Percentiles rank a stretch among this genome's conserved stretches.
Conservation (phyloP, 257 asterid genomes). For the Datura wrightii region DNA sequence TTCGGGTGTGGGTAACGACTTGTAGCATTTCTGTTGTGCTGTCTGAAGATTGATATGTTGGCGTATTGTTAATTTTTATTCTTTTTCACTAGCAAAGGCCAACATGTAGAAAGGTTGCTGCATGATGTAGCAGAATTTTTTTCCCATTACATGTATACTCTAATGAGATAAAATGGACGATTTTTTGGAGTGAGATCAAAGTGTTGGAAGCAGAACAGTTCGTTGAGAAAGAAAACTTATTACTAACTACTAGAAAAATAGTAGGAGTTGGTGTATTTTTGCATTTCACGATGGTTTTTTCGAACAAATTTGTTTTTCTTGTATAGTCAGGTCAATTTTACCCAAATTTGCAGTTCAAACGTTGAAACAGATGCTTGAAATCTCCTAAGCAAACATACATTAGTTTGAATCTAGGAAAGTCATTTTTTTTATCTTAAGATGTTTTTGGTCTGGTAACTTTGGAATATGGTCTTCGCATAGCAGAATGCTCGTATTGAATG, state of each 20-base stretch:
- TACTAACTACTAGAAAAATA: background rate
- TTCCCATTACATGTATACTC: background rate
- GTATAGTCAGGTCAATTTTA: constrained; percentile 1
- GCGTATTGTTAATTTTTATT: background rate
- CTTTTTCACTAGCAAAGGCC: background rate
- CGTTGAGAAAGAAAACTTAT: constrained; percentile 1
- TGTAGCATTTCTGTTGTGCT: background rate
- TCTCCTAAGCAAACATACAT: background rate
- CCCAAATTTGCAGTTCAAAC: background rate
- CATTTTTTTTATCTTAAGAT: background rate
- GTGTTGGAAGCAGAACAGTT: background rate
- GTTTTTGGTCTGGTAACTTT: constrained; percentile 16
- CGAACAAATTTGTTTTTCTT: constrained; percentile 20
- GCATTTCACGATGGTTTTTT: background rate
- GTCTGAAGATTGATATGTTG: background rate
- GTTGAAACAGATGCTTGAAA: constrained; percentile 3
- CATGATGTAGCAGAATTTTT: constrained; percentile 18
- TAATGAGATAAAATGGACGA: constrained; percentile 22
- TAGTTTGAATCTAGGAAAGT: background rate
- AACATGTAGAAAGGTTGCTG: background rate
- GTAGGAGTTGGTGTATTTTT: background rate
- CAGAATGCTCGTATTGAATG: constrained; percentile 6
- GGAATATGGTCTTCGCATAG: constrained; percentile 19
- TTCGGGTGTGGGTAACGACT: background rate
- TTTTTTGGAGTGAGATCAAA: constrained; percentile 17